phyloP scores from a whole-genome alignment of 345 rosid species.

The Populus davidiana region DNA sequence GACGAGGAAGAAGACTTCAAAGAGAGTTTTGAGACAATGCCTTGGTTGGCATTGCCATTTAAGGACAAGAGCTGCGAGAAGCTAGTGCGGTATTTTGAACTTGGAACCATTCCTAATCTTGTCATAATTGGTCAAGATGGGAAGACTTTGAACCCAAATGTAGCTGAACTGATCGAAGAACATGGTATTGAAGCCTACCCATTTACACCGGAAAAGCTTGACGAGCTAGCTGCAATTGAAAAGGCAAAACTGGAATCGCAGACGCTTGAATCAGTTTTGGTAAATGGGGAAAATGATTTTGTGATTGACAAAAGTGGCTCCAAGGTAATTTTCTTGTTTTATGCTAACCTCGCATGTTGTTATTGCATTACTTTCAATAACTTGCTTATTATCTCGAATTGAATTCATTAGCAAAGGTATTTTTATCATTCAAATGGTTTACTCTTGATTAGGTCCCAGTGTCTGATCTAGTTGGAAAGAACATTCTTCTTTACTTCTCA shows the following conservation, averaged over 20 bases:
- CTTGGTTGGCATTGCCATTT: constrained; percentile 72
- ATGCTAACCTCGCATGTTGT: neutral
- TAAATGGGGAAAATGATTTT: constrained; percentile 55
- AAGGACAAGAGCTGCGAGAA: constrained; percentile 44
- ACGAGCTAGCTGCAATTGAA: constrained; percentile 44
- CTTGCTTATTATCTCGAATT: too few species aligned
- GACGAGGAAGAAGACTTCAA: constrained; percentile 52
- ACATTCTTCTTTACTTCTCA: constrained; percentile 66
- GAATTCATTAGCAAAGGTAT: too few species aligned
- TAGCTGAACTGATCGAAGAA: constrained; percentile 56
- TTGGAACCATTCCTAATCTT: constrained; percentile 47
- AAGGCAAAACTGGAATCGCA: constrained; percentile 51
- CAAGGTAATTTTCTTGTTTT: constrained; percentile 32
- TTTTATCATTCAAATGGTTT: neutral
- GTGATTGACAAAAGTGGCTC: constrained; percentile 50
- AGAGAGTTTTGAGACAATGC: constrained; percentile 44
- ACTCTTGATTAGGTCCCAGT: constrained; percentile 40
- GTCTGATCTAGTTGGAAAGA: constrained; percentile 59
- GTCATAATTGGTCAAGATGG: constrained; percentile 73
- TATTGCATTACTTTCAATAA: too few species aligned
- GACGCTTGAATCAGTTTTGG: constrained; percentile 57
- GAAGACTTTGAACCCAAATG: constrained; percentile 53
- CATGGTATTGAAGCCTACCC: constrained; percentile 64
- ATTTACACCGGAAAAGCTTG: constrained; percentile 52
- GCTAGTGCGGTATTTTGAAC: constrained; percentile 54